Evolutionary conservation across 495 filamentous ascomycete species (phyloP).

Genomic region (Xylaria acuta): DNA sequence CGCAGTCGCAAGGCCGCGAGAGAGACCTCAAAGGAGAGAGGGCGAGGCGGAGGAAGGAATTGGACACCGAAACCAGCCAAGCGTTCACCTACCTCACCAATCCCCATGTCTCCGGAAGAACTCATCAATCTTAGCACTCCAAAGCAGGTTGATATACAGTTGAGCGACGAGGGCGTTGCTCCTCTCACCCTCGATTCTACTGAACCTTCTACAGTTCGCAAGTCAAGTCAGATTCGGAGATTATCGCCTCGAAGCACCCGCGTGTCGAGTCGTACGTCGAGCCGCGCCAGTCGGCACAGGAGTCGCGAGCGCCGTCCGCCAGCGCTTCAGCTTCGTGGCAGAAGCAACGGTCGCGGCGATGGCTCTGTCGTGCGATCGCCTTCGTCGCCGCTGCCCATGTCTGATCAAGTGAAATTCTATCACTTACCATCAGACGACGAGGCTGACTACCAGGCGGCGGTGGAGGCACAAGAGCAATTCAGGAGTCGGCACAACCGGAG

Average conservation of each 20-base stretch:
- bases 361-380: slow-evolving; percentile 72
- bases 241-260: slow-evolving; percentile 49
- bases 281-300: slow-evolving; percentile 55
- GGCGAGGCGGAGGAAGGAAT: slow-evolving; percentile 67
- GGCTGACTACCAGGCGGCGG: slow-evolving; percentile 64
- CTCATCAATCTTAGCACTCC: slow-evolving; percentile 63
- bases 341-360: slow-evolving; percentile 59
- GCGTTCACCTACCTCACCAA: slow-evolving; percentile 85
- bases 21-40: slow-evolving; percentile 72
- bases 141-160: slow-evolving; percentile 35
- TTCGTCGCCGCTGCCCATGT: slow-evolving; percentile 79
- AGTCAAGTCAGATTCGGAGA: slow-evolving; percentile 46
- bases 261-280: slow-evolving; percentile 45
- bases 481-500: slow-evolving; percentile 64
- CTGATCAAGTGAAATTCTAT: slow-evolving; percentile 49
- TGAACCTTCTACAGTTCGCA: slow-evolving; percentile 52
- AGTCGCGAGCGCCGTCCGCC: slow-evolving; percentile 57
- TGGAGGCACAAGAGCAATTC: slow-evolving; percentile 67
- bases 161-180: slow-evolving; percentile 25
- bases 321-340: slow-evolving; percentile 60
- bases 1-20: slow-evolving; percentile 57
- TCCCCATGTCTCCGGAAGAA: slow-evolving; percentile 91
- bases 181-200: slow-evolving; percentile 31
- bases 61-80: slow-evolving; percentile 77
- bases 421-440: slow-evolving; percentile 57